phyloP scores from a whole-genome alignment of 305 asterid species.

The Euphrasia arctica region DNA sequence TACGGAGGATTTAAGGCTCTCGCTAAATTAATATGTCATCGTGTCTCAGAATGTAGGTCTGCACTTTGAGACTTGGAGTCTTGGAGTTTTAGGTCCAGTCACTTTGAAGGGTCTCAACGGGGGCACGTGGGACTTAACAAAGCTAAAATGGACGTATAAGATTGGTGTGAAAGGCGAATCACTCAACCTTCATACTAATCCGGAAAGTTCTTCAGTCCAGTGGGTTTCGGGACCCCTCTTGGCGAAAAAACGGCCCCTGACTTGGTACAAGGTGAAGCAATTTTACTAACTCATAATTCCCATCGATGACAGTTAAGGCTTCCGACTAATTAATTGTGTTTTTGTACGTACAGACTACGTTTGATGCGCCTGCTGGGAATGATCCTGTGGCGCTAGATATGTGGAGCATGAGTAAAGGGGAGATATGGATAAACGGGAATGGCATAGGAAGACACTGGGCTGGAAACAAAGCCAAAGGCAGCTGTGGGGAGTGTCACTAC shows the following conservation, averaged over 20 bases:
- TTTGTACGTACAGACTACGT: constrained; percentile 36
- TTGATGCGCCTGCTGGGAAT: constrained; percentile 50
- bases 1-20: neutral
- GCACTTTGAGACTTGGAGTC: constrained; percentile 61
- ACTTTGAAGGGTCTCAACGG: constrained; percentile 52
- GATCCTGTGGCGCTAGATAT: constrained; percentile 54
- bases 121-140: constrained; percentile 65
- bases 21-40: neutral
- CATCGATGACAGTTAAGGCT: too few species aligned
- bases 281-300: neutral
- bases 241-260: constrained; percentile 60
- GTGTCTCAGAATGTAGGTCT: constrained; percentile 60
- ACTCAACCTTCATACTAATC: constrained; percentile 35
- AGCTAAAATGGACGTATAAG: constrained; percentile 74
- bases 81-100: constrained; percentile 79
- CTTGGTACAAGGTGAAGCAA: constrained; percentile 72
- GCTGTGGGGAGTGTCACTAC: constrained; percentile 51
- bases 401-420: constrained; percentile 61
- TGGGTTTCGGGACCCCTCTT: constrained; percentile 48
- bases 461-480: constrained; percentile 54
- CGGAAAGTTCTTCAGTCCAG: constrained; percentile 59
- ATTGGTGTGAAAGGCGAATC: constrained; percentile 68
- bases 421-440: constrained; percentile 53
- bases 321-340: too few species aligned
- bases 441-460: constrained; percentile 69